Conservation (phyloP, 2,329 filamentous ascomycete species). For the Aureobasidium leucospermi region DNA sequence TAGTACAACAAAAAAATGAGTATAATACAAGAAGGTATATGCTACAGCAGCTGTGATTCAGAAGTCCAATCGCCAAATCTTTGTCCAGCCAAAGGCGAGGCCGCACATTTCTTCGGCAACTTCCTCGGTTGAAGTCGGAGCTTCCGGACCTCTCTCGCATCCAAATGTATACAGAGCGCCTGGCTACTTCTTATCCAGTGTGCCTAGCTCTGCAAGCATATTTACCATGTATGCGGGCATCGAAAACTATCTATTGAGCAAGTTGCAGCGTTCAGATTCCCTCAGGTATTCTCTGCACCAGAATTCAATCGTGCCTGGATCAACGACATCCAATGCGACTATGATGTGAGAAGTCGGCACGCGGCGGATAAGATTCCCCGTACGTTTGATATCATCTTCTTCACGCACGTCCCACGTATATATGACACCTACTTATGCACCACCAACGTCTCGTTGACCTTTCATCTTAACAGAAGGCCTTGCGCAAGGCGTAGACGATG, state of each 20-base stretch:
- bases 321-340: too few species aligned
- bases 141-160: background rate
- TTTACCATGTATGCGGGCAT: too few species aligned
- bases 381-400: too few species aligned
- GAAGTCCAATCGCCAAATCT: conserved; percentile 7
- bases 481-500: background rate
- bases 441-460: background rate
- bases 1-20: background rate
- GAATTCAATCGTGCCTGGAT: too few species aligned
- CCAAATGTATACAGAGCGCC: too few species aligned
- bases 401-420: background rate
- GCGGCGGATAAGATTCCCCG: too few species aligned
- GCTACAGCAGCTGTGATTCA: conserved; percentile 2
- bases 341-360: too few species aligned
- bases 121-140: conserved; percentile 10
- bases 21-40: conserved; percentile 14
- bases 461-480: background rate
- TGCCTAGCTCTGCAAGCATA: too few species aligned
- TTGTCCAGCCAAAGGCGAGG: conserved; percentile 1
- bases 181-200: too few species aligned
- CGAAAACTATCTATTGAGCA: too few species aligned
- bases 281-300: too few species aligned
- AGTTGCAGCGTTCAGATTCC: too few species aligned
- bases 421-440: background rate
- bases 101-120: conserved; percentile 4